phyloP scores from a whole-genome alignment of 73 alveolate genomes.

The Symbiodinium pilosum region DNA sequence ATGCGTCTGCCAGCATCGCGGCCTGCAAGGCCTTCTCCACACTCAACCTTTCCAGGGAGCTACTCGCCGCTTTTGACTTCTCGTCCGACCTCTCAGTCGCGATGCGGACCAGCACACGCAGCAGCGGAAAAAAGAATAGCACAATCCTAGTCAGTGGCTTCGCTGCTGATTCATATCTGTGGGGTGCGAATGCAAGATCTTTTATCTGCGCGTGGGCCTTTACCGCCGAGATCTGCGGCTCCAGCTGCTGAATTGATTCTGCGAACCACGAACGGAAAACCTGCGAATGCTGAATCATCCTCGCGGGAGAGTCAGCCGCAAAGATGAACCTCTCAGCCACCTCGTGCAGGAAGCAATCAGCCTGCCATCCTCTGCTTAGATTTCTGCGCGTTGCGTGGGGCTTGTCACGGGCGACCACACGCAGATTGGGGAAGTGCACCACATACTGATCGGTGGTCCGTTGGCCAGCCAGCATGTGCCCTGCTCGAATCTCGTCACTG shows the following conservation, averaged over 20 bases:
- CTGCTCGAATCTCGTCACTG: background rate
- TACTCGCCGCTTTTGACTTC: background rate
- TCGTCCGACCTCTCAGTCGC: background rate
- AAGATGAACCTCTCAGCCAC: background rate
- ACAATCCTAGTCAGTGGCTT: background rate
- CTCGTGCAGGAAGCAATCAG: conserved; percentile 25
- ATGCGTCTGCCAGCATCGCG: conserved; percentile 18
- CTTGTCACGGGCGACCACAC: conserved; percentile 11
- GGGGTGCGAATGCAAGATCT: conserved; percentile 13
- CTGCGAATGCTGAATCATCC: background rate
- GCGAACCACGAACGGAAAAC: background rate
- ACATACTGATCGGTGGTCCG: no score
- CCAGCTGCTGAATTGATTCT: background rate
- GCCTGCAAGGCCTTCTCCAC: background rate
- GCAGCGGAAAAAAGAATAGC: background rate
- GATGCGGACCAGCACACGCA: background rate
- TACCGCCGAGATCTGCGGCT: background rate
- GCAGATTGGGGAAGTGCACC: background rate
- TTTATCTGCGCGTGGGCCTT: background rate
- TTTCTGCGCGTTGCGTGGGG: conserved; percentile 34
- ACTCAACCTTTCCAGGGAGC: background rate
- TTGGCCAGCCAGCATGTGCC: conserved; percentile 31
- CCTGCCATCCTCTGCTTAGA: conserved; percentile 4
- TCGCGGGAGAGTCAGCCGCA: background rate
- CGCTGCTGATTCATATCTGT: background rate